Evolutionary conservation across 257 asterid species (phyloP).

Genomic region (Fraxinus cuspidata): DNA sequence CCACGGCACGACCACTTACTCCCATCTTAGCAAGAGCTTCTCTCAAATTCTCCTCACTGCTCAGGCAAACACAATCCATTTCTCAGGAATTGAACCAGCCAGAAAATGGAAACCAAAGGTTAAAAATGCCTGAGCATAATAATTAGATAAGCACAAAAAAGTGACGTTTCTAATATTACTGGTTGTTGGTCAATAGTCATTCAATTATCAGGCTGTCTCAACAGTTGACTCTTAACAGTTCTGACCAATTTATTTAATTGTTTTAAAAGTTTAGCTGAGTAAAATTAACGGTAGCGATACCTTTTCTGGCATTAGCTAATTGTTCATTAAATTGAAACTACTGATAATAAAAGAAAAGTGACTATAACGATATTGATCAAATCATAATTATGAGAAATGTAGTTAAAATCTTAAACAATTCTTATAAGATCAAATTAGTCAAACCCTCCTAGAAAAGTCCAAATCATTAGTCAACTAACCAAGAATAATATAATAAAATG

Average conservation of each 20-base stretch:
- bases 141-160: conserved; percentile 2
- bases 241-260: not conserved
- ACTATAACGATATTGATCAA: not conserved
- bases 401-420: not conserved
- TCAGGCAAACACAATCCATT: conserved; percentile 33
- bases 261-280: not conserved
- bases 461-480: conserved; percentile 13
- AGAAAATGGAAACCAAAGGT: conserved; percentile 15
- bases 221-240: not conserved
- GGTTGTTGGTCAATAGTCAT: conserved; percentile 4
- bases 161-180: not conserved
- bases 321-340: not conserved
- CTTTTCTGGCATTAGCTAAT: not conserved
- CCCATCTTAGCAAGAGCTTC: conserved; percentile 91
- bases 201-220: conserved; percentile 15
- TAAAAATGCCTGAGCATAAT: conserved; percentile 7
- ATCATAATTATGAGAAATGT: not conserved
- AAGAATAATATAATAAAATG: not conserved
- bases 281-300: not conserved
- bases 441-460: conserved; percentile 4
- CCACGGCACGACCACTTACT: conserved; percentile 65
- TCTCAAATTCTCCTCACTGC: conserved; percentile 86
- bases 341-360: not conserved
- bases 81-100: conserved; percentile 12
- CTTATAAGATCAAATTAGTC: conserved; percentile 15